phyloP scores from a whole-genome alignment of 176 grass and related monocot species.

The Elymus sibiricus region DNA sequence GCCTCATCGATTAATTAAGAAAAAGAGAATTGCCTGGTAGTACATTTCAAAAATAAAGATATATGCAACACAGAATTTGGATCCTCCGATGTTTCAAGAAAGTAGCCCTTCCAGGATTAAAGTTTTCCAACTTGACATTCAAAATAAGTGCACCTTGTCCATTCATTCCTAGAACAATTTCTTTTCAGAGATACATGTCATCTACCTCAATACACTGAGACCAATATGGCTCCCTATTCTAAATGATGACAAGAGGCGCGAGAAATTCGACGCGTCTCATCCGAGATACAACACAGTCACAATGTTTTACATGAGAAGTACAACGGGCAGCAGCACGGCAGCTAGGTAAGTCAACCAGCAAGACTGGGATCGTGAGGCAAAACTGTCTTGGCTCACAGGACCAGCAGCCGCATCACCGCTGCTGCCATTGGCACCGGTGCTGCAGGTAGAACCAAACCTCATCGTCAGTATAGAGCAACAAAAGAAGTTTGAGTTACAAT shows the following conservation, averaged over 20 bases:
- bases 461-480: constrained; percentile 13
- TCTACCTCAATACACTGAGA: constrained; percentile 21
- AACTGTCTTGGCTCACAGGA: constrained; percentile 51
- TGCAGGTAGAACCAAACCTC: constrained; percentile 34
- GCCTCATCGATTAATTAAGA: too few species aligned
- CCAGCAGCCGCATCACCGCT: constrained; percentile 48
- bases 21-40: too few species aligned
- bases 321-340: constrained; percentile 29
- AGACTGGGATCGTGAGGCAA: constrained; percentile 28
- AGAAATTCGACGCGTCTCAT: constrained; percentile 33
- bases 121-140: constrained; percentile 10
- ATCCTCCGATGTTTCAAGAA: background rate
- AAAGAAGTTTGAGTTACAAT: background rate
- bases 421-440: constrained; percentile 49
- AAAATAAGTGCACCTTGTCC: constrained; percentile 26
- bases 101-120: background rate
- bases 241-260: constrained; percentile 37
- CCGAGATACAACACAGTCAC: constrained; percentile 46
- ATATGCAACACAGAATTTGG: background rate
- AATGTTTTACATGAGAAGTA: constrained; percentile 59
- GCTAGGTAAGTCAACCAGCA: constrained; percentile 24
- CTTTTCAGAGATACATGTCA: constrained; percentile 19
- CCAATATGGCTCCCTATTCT: constrained; percentile 34
- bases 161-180: constrained; percentile 23
- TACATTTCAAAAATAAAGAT: background rate